Percentiles rank a stretch among this genome's conserved stretches.
Conservation (phyloP, 805 yeast species). For the Starmerella floris region DNA sequence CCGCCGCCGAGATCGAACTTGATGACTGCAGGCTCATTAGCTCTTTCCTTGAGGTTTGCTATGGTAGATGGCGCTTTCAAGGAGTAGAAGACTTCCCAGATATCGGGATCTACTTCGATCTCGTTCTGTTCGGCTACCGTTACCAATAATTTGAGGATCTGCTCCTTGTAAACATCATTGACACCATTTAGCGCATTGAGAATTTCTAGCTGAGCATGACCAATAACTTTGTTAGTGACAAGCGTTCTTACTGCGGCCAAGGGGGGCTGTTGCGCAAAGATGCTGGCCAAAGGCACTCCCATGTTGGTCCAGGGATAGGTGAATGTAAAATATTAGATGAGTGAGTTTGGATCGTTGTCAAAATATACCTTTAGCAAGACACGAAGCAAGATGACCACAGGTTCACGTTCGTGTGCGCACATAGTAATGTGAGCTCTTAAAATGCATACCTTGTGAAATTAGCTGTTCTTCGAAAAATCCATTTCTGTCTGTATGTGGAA, state of each 20-base stretch:
- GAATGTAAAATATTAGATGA: background rate
- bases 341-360: background rate
- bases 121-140: constrained; percentile 1
- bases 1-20: constrained; percentile 5
- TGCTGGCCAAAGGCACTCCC: constrained; percentile 8
- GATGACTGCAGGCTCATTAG: background rate
- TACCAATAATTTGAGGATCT: constrained; percentile 5
- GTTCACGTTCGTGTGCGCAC: no score
- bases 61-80: constrained; percentile 9
- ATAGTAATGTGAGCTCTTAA: no score
- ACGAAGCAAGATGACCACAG: no score
- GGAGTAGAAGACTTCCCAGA: constrained; percentile 14
- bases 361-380: no score
- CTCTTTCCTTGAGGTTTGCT: background rate
- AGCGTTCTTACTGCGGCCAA: constrained; percentile 8
- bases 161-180: constrained; percentile 3
- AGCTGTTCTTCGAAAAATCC: no score
- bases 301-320: background rate
- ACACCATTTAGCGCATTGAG: constrained; percentile 1
- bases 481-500: background rate
- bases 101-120: constrained; percentile 10
- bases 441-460: no score
- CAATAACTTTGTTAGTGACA: background rate
- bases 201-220: constrained; percentile 2
- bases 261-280: constrained; percentile 14